Conservation (phyloP, 257 asterid species). For the Oldenlandia corymbosa region DNA sequence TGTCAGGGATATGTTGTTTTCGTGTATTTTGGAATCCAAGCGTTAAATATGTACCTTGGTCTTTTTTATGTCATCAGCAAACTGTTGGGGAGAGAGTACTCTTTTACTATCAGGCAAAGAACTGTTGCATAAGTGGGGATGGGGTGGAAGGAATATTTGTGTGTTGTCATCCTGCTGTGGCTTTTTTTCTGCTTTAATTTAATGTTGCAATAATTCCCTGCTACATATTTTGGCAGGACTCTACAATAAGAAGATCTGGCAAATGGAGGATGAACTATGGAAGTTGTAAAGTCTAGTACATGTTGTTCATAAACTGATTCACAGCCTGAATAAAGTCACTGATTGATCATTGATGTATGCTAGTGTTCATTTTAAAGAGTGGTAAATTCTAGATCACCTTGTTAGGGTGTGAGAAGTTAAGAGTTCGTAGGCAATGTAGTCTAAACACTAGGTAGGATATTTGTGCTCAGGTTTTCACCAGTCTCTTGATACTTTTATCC, state of each 20-base stretch:
- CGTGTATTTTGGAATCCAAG: not conserved
- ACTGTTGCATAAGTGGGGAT: not conserved
- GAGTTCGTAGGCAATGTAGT: no score
- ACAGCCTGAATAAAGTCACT: not conserved
- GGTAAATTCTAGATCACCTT: no score
- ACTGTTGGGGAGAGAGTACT: not conserved
- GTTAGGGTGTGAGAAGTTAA: no score
- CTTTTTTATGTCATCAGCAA: not conserved
- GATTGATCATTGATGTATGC: no score
- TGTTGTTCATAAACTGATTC: not conserved
- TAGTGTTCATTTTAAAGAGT: no score
- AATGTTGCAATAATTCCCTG: not conserved
- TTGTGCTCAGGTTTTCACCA: no score
- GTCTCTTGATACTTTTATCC: no score
- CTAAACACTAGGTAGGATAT: no score
- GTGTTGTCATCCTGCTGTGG: no score
- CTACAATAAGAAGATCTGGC: not conserved
- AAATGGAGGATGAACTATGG: not conserved
- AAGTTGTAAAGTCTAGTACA: conserved; percentile 1
- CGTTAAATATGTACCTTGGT: not conserved
- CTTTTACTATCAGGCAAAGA: not conserved
- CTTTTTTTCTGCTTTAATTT: not conserved
- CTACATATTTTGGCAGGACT: conserved; percentile 1
- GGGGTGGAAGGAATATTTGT: no score
- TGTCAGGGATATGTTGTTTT: not conserved